Percentiles rank a stretch among this genome's conserved stretches.
Conservation (phyloP, 371 early-diverging fungal species). For the Saksenaea vasiformis region DNA sequence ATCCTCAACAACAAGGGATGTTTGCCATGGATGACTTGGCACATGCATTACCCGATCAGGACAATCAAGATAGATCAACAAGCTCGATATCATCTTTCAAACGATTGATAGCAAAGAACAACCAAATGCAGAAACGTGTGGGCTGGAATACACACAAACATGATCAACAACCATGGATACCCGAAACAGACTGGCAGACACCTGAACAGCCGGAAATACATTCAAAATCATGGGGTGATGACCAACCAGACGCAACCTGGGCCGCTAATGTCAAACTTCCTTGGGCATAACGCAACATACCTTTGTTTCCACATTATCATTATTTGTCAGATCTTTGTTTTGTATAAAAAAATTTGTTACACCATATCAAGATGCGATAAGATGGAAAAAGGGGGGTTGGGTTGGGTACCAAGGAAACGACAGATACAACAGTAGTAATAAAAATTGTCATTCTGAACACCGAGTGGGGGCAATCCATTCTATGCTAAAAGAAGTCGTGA, state of each 20-base stretch:
- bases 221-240: conserved; percentile 21
- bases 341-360: too few species aligned
- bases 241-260: conserved; percentile 14
- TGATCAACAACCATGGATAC: conserved; percentile 23
- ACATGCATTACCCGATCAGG: conserved; percentile 15
- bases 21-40: conserved; percentile 30
- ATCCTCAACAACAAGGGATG: conserved; percentile 21
- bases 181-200: conserved; percentile 21
- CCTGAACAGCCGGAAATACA: not conserved
- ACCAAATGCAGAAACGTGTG: conserved; percentile 7
- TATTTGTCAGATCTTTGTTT: too few species aligned
- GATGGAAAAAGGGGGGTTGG: too few species aligned
- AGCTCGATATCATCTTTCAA: not conserved
- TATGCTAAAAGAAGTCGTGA: not conserved
- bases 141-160: conserved; percentile 27
- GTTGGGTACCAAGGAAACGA: too few species aligned
- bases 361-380: too few species aligned
- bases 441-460: too few species aligned
- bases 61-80: not conserved
- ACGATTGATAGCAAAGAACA: not conserved
- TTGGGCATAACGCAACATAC: not conserved
- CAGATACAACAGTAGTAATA: too few species aligned
- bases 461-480: too few species aligned
- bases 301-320: too few species aligned
- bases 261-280: conserved; percentile 1